Conservation (phyloP, 805 yeast species). For the Priceomyces carsonii region DNA sequence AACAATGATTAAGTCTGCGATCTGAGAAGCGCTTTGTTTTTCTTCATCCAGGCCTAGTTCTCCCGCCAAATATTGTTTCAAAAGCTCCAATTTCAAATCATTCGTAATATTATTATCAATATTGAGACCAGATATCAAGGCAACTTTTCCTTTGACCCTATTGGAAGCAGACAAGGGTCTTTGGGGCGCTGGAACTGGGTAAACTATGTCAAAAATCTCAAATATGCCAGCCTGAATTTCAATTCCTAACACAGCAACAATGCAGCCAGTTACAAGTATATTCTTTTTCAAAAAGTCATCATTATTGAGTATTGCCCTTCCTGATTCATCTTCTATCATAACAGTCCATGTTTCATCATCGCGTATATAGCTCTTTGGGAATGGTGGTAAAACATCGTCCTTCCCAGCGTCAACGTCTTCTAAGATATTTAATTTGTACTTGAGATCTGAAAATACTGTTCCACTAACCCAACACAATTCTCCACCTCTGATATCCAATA, state of each 20-base stretch:
- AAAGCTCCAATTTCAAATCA: constrained; percentile 50
- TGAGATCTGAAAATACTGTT: constrained; percentile 80
- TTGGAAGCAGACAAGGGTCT: constrained; percentile 22
- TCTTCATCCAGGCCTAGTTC: constrained; percentile 49
- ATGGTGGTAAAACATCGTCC: constrained; percentile 50
- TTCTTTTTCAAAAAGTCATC: constrained; percentile 55
- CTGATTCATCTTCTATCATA: constrained; percentile 90
- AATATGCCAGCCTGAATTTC: constrained; percentile 83
- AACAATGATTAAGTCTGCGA: constrained; percentile 61
- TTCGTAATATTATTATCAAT: constrained; percentile 48
- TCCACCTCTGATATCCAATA: constrained; percentile 61
- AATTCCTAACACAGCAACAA: constrained; percentile 83
- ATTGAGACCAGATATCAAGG: constrained; percentile 76
- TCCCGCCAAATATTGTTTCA: constrained; percentile 73
- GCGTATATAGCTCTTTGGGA: constrained; percentile 28
- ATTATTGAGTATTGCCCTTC: constrained; percentile 71
- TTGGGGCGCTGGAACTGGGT: constrained; percentile 68
- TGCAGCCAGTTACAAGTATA: constrained; percentile 84
- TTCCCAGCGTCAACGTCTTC: constrained; percentile 69
- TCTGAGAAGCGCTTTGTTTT: constrained; percentile 22
- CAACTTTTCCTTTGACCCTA: constrained; percentile 51
- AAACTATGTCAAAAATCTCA: constrained; percentile 76
- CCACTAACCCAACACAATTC: constrained; percentile 83
- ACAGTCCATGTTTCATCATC: constrained; percentile 40
- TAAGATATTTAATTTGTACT: constrained; percentile 80